Base-by-base conservation (phyloP, 805 yeast species). In the Candida mattraensis region DNA sequence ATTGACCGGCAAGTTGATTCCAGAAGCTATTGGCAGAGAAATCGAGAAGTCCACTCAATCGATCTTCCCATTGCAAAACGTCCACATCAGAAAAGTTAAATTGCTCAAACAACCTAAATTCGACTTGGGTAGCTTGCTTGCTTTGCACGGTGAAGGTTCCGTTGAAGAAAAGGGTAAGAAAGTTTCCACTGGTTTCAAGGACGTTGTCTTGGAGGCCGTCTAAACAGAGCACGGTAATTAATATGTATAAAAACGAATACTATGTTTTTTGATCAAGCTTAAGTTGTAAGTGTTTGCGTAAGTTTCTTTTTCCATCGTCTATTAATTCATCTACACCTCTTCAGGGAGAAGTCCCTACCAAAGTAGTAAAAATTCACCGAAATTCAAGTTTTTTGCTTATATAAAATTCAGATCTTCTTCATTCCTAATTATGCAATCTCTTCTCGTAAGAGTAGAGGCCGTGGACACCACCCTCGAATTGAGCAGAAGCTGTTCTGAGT, bases 1-100 rank as follows among this genome's bases (percentile, higher is more conserved):
- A 77, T 85, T 89, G 69, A 87, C 95, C 60, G 79, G 94, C 65
- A 89, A 91, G 80, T 86, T 89, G 76, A 89, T 89, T 62, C 97
- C 98, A 67, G 98, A 89, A 78, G 96, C 91, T 58, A 89, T 89
- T 69, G 95, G 96, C 68, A 91, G 95, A 74, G 98, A 91, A 75
- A 91, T 89, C 63, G 95, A 88, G 77, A 89, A 88, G 79, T 80
- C 95, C 53, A 86, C 97, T 56, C 88, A 83, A 72, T 76, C 86
- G 61, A 86, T 89, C 77, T 88, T 76, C 83, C 98, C 98, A 66
- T 83, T 91, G 70, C 98, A 91, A 79, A 88, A 91, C 78, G 95
- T 89, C 66, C 94, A 88, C 83, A 86, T 91, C 73, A 89, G 97
- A 83, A 91, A 91, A 80, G 97, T 91, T 64, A 91, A 91, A 82